Percentiles rank a stretch among this genome's conserved stretches.
Conservation (phyloP, 805 yeast species). For the Yarrowia keelungensis region DNA sequence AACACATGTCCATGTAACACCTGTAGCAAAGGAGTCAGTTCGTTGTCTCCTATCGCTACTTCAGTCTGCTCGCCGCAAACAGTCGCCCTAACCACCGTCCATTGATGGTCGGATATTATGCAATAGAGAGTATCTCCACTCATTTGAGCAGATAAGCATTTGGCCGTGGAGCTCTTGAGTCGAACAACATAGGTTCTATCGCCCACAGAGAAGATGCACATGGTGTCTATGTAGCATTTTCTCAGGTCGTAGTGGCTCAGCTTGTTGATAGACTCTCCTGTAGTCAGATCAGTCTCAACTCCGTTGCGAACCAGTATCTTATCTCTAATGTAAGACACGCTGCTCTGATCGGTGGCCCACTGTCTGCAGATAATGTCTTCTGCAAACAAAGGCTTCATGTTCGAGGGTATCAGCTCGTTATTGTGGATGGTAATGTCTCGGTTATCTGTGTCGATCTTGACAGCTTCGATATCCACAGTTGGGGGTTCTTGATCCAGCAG, state of each 20-base stretch:
- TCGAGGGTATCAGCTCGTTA: conserved; percentile 9
- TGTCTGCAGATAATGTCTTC: conserved; percentile 20
- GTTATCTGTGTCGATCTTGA: neutral
- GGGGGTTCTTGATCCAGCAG: conserved; percentile 29
- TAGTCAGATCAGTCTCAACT: conserved; percentile 1
- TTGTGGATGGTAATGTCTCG: neutral
- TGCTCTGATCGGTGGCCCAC: conserved; percentile 12
- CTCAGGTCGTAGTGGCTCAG: conserved; percentile 3
- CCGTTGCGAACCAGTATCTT: conserved; percentile 8
- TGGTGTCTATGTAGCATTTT: conserved; percentile 8
- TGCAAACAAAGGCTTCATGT: conserved; percentile 7
- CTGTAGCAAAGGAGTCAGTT: conserved; percentile 18
- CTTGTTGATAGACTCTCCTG: neutral
- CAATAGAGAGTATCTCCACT: conserved; percentile 20
- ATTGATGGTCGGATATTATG: conserved; percentile 13
- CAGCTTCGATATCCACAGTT: neutral
- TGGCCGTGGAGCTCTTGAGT: neutral
- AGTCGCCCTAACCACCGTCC: conserved; percentile 14
- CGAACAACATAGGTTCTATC: conserved; percentile 6
- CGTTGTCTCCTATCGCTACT: conserved; percentile 15
- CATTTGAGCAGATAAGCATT: conserved; percentile 24
- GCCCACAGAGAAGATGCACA: conserved; percentile 15
- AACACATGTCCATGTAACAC: conserved; percentile 26
- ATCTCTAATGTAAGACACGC: conserved; percentile 15
- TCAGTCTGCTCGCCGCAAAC: conserved; percentile 1